Percentiles rank a stretch among this genome's conserved stretches.
phyloP scores from a whole-genome alignment of 2,329 filamentous ascomycete species.

The Trichoderma polysporum region DNA sequence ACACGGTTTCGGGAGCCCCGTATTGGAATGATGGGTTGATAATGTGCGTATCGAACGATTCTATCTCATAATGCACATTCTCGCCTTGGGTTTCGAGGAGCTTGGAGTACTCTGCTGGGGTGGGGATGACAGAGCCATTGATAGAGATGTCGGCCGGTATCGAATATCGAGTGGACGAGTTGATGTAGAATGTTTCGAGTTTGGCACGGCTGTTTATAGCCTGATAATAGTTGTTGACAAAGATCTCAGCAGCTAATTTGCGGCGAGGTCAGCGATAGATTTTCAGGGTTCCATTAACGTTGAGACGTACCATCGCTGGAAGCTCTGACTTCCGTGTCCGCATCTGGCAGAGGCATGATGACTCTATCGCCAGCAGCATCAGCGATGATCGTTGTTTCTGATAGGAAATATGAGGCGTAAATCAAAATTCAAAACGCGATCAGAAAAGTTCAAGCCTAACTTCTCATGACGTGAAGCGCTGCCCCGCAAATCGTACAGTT shows the following conservation, averaged over 20 bases:
- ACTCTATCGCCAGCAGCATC: neutral
- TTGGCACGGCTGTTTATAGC: constrained; percentile 64
- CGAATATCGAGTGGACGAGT: constrained; percentile 52
- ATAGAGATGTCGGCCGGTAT: constrained; percentile 70
- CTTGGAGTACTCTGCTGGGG: constrained; percentile 64
- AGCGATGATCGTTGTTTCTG: neutral
- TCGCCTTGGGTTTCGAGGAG: constrained; percentile 65
- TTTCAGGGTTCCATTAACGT: rapidly evolving
- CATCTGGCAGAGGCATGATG: constrained; percentile 39
- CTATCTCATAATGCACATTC: constrained; percentile 66
- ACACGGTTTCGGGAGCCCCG: constrained; percentile 51
- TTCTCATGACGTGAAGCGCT: constrained; percentile 12
- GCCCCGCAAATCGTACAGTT: constrained; percentile 22
- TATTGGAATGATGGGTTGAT: constrained; percentile 66
- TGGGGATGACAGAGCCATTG: constrained; percentile 69
- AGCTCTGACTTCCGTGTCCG: constrained; percentile 45
- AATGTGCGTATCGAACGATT: constrained; percentile 74
- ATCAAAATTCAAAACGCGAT: neutral
- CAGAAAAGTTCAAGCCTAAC: neutral
- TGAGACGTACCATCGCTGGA: constrained; percentile 46
- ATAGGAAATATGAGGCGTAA: neutral
- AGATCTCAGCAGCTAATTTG: constrained; percentile 64
- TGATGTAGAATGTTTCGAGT: constrained; percentile 70
- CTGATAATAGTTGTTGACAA: constrained; percentile 73
- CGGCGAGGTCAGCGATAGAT: neutral